Evolutionary conservation across 169 alveolate genomes (phyloP), one percentile per base, ranked within the genome.

Genomic region (Plasmodium inui): DNA sequence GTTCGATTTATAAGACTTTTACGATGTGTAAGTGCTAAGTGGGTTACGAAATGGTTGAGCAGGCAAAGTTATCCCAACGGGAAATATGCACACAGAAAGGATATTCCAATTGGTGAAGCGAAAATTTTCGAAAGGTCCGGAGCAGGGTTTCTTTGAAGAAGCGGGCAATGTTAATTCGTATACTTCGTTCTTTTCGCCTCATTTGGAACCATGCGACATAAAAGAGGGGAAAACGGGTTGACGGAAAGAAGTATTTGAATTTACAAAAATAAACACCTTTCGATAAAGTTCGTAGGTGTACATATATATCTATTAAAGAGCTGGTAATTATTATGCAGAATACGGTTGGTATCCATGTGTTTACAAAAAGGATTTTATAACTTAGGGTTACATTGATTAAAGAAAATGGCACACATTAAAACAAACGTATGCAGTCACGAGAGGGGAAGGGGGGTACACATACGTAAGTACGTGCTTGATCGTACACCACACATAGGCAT

Each of bases 311-410:
- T 44, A 57, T 88, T 88, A 88, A 88, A 88, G 88, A 57, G 88
- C 61, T 74, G 79, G 61, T 71, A 84, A 28, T 32, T 74, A 28
- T 73, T 84, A 22, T 84, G 44, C 84, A 73, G 44, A 84, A 88
- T 67, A 79, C 83, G 4, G 14, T 76, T 19, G 71, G 72, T 61
- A 46, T 41, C 30, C 37, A 57, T 78, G 46, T 53, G 72, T 57
- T 39, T 39, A 88, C 86, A 88, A 78, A 78, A 78, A 41, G 55
- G 34, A 78, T 39, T 61, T 78, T 78, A 78, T 61, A 88, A 74
- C 37, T 76, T 88, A 88, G 39, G 78, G 70, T 41, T 80, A 78
- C 72, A 88, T 57, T 78, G 79, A 88, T 88, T 76, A 86, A 76
- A 61, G 82, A 83, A 8, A 39, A 37, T 9, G 19, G 53, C 57